Percentiles rank a stretch among this genome's conserved stretches.
These are phyloP conservation scores for Dichotomocladium elegans DNA, from an alignment of 371 early-diverging fungal species.

Conservation along the genomic window DNA sequence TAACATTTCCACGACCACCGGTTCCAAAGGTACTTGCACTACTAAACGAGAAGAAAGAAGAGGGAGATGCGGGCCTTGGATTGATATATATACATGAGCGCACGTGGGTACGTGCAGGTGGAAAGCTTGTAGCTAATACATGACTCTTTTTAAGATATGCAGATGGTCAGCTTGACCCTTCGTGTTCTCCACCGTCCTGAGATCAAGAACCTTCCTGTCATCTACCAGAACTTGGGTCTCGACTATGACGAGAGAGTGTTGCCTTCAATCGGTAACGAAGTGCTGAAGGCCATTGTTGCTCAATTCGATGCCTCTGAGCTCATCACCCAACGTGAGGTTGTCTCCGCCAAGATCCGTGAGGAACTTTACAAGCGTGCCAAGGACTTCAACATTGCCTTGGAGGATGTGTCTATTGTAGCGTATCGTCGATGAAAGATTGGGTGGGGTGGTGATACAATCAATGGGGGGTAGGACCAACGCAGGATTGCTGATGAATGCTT, in stretches of 20 bases:
- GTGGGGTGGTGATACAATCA: not conserved
- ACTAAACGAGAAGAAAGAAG: not conserved
- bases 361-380: constrained; percentile 91
- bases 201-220: constrained; percentile 65
- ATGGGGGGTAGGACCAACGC: not conserved
- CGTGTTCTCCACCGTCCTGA: constrained; percentile 95
- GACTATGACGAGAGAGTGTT: constrained; percentile 98
- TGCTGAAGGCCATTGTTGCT: constrained; percentile 96
- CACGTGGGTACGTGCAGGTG: too few species aligned
- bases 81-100: not conserved
- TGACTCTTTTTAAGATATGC: constrained; percentile 59
- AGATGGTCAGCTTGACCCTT: constrained; percentile 89
- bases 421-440: too few species aligned
- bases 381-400: constrained; percentile 93
- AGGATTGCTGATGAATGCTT: not conserved
- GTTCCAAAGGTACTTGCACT: constrained; percentile 63
- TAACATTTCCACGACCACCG: constrained; percentile 95
- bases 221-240: constrained; percentile 90
- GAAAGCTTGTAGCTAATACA: too few species aligned
- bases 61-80: not conserved
- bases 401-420: constrained; percentile 98
- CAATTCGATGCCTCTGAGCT: constrained; percentile 97
- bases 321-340: constrained; percentile 97
- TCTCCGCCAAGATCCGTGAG: constrained; percentile 91
- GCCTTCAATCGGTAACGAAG: constrained; percentile 98